Base-by-base conservation (phyloP, 1,284 basidiomycete species). In the Melampsora americana region DNA sequence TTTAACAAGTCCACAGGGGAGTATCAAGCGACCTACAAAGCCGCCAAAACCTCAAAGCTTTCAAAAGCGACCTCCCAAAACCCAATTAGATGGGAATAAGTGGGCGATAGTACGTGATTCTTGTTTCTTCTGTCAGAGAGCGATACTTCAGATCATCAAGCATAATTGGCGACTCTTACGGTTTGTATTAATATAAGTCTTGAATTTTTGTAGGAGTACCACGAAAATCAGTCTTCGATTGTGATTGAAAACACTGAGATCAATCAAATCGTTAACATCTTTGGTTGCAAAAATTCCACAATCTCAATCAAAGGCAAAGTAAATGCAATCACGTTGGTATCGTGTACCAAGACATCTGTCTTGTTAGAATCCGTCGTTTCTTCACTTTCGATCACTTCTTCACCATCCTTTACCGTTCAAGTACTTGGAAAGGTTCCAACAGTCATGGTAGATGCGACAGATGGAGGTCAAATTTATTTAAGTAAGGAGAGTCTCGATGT, bases 391-490 rank as follows among this genome's bases (percentile, higher is more conserved):
- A 86, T 99, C 62, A 98, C 93, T 39, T 90, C 89, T 78, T 96
- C 93, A 0, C 92, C 93, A 0, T 94, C 92, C 1, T 99, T 99
- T 84, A 89, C 90, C 18, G 86, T 97, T 50, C 95, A 99, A 84
- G 90, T 99, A 79, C 92, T 90, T 0, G 95, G 95, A 32, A 84
- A 86, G 1, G 90, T 91, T 35, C 95, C 95, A 1, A 99, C 93
- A 76, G 89, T 99, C 78, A 90, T 95, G 81, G 85, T 99, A 50
- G 96, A 99, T 84, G 90, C 90, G 39, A 95, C 92, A 50, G 96
- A 99, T 84, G 92, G 92, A 20, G 96, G 95, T 11, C 92, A 95
- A 83, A 89, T 99, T 79, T 99, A 93, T 84, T 87, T 99, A 44
- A 94, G 92, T 61, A 91, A 91, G 82, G 88, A 87, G 42, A 91